These are phyloP conservation scores for Lentinula aciculospora DNA, from an alignment of 768 basidiomycete genomes.

Conservation along the genomic window DNA sequence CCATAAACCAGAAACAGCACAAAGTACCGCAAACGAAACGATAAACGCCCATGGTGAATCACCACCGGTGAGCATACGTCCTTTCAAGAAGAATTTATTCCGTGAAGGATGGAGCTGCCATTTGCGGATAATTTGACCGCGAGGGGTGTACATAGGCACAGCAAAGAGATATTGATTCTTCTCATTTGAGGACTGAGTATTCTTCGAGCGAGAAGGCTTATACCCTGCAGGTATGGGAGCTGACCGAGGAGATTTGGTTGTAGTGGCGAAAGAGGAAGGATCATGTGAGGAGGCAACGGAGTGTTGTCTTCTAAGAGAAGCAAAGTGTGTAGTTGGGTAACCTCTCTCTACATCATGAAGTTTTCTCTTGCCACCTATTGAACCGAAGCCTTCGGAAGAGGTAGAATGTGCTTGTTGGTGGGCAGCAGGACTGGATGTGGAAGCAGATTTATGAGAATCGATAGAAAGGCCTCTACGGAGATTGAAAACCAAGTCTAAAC, in stretches of 20 bases:
- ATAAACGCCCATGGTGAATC: conserved; percentile 84
- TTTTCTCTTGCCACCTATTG: conserved; percentile 20
- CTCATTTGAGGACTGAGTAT: background rate
- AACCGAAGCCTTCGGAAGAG: conserved; percentile 1
- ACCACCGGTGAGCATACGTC: conserved; percentile 75
- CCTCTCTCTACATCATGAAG: conserved; percentile 30
- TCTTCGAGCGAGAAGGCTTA: conserved; percentile 1
- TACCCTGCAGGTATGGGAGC: conserved; percentile 1
- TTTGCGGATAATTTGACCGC: conserved; percentile 32
- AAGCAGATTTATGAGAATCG: conserved; percentile 15
- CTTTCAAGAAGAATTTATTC: conserved; percentile 71
- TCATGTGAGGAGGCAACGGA: conserved; percentile 14
- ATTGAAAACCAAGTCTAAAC: conserved; percentile 56
- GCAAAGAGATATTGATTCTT: conserved; percentile 26
- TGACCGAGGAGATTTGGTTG: conserved; percentile 1
- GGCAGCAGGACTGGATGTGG: background rate
- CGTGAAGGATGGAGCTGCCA: conserved; percentile 65
- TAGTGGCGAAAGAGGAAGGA: conserved; percentile 14
- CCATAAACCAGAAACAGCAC: conserved; percentile 76
- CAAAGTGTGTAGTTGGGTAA: conserved; percentile 7
- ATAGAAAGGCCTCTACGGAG: conserved; percentile 34
- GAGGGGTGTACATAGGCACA: conserved; percentile 7
- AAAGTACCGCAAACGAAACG: conserved; percentile 50
- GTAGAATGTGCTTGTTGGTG: background rate
- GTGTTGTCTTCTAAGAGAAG: conserved; percentile 17